phyloP scores from a whole-genome alignment of 108 stramenopile species.

The Pseudonitzschia pungens region DNA sequence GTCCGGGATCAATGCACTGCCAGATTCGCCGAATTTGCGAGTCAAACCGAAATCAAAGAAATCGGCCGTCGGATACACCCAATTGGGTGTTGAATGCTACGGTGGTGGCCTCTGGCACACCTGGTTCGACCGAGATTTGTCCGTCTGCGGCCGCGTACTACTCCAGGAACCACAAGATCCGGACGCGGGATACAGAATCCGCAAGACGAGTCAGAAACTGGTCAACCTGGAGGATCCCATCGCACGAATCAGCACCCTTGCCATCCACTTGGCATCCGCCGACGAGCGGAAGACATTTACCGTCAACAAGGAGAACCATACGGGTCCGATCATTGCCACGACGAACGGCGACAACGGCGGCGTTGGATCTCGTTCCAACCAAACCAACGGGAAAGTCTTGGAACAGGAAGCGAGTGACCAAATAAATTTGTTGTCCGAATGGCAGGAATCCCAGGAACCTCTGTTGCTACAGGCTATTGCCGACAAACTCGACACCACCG shows the following conservation, averaged over 20 bases:
- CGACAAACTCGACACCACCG: slow-evolving; percentile 57
- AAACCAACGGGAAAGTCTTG: slow-evolving; percentile 25
- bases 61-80: slow-evolving; percentile 46
- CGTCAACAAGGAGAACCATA: slow-evolving; percentile 91
- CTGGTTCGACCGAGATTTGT: slow-evolving; percentile 81
- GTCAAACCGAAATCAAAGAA: slow-evolving; percentile 82
- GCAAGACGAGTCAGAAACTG: slow-evolving; percentile 40
- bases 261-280: slow-evolving; percentile 90
- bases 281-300: slow-evolving; percentile 76
- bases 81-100: slow-evolving; percentile 80
- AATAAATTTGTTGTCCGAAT: slow-evolving; percentile 44
- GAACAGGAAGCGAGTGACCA: slow-evolving; percentile 56
- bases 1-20: slow-evolving; percentile 13
- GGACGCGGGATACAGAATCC: slow-evolving; percentile 25
- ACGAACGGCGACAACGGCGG: slow-evolving; percentile 6
- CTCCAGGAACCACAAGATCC: slow-evolving; percentile 27
- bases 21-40: slow-evolving; percentile 84
- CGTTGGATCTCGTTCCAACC: slow-evolving; percentile 21
- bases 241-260: slow-evolving; percentile 86
- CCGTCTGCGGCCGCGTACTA: slow-evolving; percentile 67
- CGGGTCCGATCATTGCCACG: slow-evolving; percentile 84
- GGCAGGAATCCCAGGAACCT: slow-evolving; percentile 82
- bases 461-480: slow-evolving; percentile 82
- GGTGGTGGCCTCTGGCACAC: slow-evolving; percentile 88
- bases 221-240: slow-evolving; percentile 77